A percentile compares a stretch with the other conserved stretches of the same genome.
Conservation (phyloP, 768 basidiomycete species). For the Fomitopsis serialis region DNA sequence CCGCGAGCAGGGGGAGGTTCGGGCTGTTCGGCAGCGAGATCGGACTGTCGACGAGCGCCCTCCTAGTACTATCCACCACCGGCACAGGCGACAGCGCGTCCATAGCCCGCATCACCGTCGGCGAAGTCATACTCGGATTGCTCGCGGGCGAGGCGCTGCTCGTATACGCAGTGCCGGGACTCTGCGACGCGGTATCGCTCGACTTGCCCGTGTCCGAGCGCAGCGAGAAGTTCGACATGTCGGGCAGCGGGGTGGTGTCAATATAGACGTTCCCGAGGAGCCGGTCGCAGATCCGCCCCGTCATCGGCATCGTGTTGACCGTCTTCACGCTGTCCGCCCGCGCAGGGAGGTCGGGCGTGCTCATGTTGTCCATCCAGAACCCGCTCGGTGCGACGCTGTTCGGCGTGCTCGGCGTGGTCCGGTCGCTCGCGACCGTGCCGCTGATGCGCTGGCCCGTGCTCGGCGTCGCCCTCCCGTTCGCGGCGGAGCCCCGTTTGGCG, state of each 20-base stretch:
- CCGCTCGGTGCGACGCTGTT: not conserved
- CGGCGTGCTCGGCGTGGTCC: not conserved
- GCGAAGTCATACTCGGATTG: not conserved
- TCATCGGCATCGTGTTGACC: not conserved
- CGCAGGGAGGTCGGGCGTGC: not conserved
- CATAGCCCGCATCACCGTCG: not conserved
- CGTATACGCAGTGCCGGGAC: not conserved
- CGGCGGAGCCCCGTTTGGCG: not conserved
- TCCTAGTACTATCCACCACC: not conserved
- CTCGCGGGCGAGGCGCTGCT: not conserved
- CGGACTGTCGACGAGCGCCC: not conserved
- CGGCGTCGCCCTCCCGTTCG: not conserved
- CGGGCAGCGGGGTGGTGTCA: not conserved
- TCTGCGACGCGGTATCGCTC: not conserved
- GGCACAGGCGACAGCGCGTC: not conserved
- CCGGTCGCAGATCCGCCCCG: not conserved
- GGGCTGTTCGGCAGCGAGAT: not conserved
- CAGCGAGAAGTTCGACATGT: not conserved
- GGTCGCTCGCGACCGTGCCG: not conserved
- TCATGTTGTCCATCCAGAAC: not conserved
- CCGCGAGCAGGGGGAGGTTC: not conserved
- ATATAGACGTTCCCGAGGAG: not conserved
- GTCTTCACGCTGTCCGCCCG: slow-evolving; percentile 1
- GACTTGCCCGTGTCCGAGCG: not conserved
- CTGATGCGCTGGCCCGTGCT: not conserved